These are phyloP conservation scores for Periconia sp. DNA, from an alignment of 2,329 filamentous ascomycete species.

Conservation along the genomic window DNA sequence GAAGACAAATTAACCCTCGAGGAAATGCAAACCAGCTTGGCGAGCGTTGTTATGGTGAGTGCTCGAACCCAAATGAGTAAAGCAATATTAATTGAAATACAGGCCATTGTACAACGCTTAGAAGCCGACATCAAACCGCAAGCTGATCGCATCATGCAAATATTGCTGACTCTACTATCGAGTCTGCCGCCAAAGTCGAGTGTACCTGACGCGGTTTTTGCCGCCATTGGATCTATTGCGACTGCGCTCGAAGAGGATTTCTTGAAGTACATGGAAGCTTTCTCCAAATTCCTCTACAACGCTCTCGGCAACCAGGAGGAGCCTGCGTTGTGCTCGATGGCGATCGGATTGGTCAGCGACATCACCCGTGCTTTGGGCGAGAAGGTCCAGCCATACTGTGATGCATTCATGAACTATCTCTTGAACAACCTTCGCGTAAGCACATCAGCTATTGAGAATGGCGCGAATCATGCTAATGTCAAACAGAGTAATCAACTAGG, in stretches of 20 bases:
- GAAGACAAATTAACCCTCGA: slow-evolving; percentile 95
- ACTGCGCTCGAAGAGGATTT: slow-evolving; percentile 92
- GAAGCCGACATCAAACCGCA: slow-evolving; percentile 89
- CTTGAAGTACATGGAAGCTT: slow-evolving; percentile 95
- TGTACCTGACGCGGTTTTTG: slow-evolving; percentile 92
- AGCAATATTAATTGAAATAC: background rate
- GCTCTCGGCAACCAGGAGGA: slow-evolving; percentile 95
- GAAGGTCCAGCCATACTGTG: slow-evolving; percentile 91
- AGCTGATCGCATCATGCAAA: slow-evolving; percentile 91
- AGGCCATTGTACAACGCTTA: slow-evolving; percentile 83
- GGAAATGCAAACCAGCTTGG: slow-evolving; percentile 96
- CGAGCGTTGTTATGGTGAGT: slow-evolving; percentile 75
- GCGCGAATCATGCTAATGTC: slow-evolving; percentile 3
- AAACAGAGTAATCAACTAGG: slow-evolving; percentile 75
- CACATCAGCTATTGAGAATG: slow-evolving; percentile 17
- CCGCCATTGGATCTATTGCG: slow-evolving; percentile 86
- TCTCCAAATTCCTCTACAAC: slow-evolving; percentile 88
- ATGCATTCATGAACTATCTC: slow-evolving; percentile 97
- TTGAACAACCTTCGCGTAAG: slow-evolving; percentile 83
- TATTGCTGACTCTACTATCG: slow-evolving; percentile 77
- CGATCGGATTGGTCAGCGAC: slow-evolving; percentile 95
- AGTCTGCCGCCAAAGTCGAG: slow-evolving; percentile 82
- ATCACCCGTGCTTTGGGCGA: slow-evolving; percentile 90
- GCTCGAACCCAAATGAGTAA: background rate
- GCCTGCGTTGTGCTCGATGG: slow-evolving; percentile 90